Evolutionary conservation across 257 asterid genomes (phyloP).

Genomic region (Verbena officinalis): DNA sequence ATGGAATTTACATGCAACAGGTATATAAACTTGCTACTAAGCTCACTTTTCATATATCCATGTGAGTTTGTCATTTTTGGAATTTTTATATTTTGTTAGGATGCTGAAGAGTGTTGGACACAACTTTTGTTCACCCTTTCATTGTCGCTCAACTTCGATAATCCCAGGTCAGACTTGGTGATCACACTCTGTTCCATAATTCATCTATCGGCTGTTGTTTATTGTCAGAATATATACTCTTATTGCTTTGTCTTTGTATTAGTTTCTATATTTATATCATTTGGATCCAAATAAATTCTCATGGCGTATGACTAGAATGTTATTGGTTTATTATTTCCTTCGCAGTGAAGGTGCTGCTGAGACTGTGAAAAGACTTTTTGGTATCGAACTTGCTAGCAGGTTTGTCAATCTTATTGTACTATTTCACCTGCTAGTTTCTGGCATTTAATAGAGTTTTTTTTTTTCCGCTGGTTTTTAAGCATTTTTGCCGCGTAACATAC

Average conservation of each 20-base stretch:
- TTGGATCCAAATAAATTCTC: conserved; percentile 9
- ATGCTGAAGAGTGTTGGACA: conserved; percentile 99
- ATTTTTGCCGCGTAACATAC: neutral
- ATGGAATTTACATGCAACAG: conserved; percentile 98
- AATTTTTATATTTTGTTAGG: conserved; percentile 51
- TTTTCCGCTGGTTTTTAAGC: neutral
- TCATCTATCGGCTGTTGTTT: conserved; percentile 16
- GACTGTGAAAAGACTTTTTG: conserved; percentile 78
- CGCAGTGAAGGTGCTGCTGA: conserved; percentile 80
- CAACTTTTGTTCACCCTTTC: conserved; percentile 91
- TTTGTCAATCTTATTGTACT: conserved; percentile 28
- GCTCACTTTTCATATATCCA: conserved; percentile 12
- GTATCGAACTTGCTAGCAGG: conserved; percentile 94
- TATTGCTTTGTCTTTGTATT: conserved; percentile 4
- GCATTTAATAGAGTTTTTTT: conserved; percentile 10
- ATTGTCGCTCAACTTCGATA: conserved; percentile 61
- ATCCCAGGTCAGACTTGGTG: conserved; percentile 60
- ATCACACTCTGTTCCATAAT: too few species aligned
- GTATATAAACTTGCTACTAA: conserved; percentile 40
- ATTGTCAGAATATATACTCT: conserved; percentile 1
- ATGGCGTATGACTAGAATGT: conserved; percentile 23
- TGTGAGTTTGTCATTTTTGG: conserved; percentile 19
- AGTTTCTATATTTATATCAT: conserved; percentile 3
- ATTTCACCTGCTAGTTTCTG: conserved; percentile 19
- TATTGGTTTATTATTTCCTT: conserved; percentile 17